Percentiles rank a stretch among this genome's conserved stretches.
Evolutionary conservation across 345 rosid genomes (phyloP).

Genomic region (Rhodamnia rubescens): DNA sequence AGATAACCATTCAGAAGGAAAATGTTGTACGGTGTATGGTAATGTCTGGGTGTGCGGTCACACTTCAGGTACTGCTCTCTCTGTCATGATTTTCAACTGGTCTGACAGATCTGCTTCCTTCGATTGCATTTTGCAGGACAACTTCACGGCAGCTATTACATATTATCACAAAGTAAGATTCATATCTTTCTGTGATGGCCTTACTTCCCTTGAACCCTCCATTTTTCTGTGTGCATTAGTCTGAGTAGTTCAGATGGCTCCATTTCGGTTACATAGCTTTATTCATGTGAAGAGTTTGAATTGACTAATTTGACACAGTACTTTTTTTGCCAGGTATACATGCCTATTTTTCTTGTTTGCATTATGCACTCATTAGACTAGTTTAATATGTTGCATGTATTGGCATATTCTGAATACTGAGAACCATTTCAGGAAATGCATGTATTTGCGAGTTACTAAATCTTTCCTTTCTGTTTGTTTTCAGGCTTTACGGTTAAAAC

Average conservation of each 20-base stretch:
- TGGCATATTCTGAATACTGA: neutral
- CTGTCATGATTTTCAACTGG: neutral
- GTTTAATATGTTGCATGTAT: neutral
- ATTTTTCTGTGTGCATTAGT: neutral
- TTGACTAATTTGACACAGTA: neutral
- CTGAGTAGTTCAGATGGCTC: neutral
- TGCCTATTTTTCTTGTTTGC: neutral
- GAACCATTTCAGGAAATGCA: neutral
- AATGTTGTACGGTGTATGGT: neutral
- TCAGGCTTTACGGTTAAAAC: conserved; percentile 79
- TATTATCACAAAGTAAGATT: conserved; percentile 67
- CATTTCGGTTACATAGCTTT: neutral
- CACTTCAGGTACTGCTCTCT: neutral
- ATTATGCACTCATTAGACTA: neutral
- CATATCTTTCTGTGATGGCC: neutral
- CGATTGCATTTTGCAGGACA: conserved; percentile 39
- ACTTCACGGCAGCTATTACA: conserved; percentile 72
- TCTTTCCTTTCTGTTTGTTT: neutral
- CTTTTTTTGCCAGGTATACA: neutral
- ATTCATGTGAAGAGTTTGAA: neutral
- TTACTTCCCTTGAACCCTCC: neutral
- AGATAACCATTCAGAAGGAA: neutral
- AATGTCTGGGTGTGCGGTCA: neutral
- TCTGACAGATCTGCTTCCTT: neutral
- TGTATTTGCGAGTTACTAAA: neutral